Base-by-base conservation (phyloP, 176 grass and related monocot species). In the Pontederia crassipes region DNA sequence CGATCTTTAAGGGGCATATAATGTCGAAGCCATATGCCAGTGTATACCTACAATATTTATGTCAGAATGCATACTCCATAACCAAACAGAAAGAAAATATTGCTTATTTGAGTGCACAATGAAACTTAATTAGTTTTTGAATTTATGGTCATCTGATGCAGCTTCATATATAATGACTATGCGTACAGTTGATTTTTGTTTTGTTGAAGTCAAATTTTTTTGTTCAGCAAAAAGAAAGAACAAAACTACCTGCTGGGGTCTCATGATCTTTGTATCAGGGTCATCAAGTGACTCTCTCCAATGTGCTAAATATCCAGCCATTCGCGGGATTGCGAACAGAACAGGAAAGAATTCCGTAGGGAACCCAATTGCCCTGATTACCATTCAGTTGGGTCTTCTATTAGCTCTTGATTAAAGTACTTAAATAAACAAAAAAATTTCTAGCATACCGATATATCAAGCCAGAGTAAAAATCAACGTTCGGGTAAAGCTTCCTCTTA, bases 231-330 rank as follows among this genome's bases (percentile, higher is more conserved):
- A 40, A 40, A 7, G 32, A 40, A 40, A 40, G 32, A 40, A 4
- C 4, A 40, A 40, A 40, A 3, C 32, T 8, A 98, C 93, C 93
- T 98, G 87, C 47, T 98, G 93, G 3, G 93, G 93, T 79, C 93
- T 98, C 79, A 86, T 92, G 64, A 98, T 98, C 77, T 98, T 98
- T 24, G 85, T 98, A 74, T 98, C 93, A 0, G 81, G 74, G 72
- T 98, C 93, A 83, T 98, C 84, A 24, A 98, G 87, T 63, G 87
- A 98, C 69, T 98, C 93, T 27, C 89, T 83, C 93, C 93, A 98
- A 52, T 98, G 87, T 11, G 93, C 78, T 70, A 98, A 58, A 70
- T 86, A 98, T 35, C 93, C 93, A 89, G 87, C 87, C 93, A 98
- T 98, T 16, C 93, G 76, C 49, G 93, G 93, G 76, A 92, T 79